A percentile compares a stretch with the other conserved stretches of the same genome.
These are phyloP conservation scores for Ostreobium quekettii DNA, from an alignment of 139 green algal genomes.

Conservation along the genomic window DNA sequence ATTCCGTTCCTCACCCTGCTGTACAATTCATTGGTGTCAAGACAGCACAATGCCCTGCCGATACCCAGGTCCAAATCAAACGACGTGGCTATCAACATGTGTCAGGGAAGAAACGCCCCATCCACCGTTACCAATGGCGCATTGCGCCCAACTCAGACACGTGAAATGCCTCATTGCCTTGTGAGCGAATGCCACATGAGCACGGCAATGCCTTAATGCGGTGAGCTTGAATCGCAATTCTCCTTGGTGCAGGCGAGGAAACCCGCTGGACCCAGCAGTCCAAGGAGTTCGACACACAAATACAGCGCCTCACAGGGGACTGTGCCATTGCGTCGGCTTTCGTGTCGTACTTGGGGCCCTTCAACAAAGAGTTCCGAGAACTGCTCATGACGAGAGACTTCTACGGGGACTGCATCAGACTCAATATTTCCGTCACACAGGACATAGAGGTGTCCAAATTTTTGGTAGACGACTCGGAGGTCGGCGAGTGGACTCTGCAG, in stretches of 20 bases:
- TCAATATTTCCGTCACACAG: conserved; percentile 67
- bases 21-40: too few species aligned
- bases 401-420: conserved; percentile 56
- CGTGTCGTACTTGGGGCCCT: conserved; percentile 85
- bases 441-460: conserved; percentile 74
- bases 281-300: conserved; percentile 75
- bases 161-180: too few species aligned
- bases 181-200: too few species aligned
- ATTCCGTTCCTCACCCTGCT: too few species aligned
- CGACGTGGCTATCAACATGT: too few species aligned
- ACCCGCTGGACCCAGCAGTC: conserved; percentile 77
- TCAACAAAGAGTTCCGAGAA: conserved; percentile 93
- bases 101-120: too few species aligned
- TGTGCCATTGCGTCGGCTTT: conserved; percentile 74
- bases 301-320: conserved; percentile 79
- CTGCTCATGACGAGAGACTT: conserved; percentile 77
- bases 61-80: too few species aligned
- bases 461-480: conserved; percentile 82
- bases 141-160: too few species aligned
- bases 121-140: too few species aligned
- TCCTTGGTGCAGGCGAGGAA: conserved; percentile 91
- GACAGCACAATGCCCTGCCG: too few species aligned
- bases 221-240: too few species aligned
- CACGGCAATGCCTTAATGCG: too few species aligned
- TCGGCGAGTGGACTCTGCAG: conserved; percentile 84